Percentiles rank a stretch among this genome's conserved stretches.
These are phyloP conservation scores for Arthrobotrys pseudoclavata DNA, from an alignment of 2,329 filamentous ascomycete genomes.

Conservation along the genomic window DNA sequence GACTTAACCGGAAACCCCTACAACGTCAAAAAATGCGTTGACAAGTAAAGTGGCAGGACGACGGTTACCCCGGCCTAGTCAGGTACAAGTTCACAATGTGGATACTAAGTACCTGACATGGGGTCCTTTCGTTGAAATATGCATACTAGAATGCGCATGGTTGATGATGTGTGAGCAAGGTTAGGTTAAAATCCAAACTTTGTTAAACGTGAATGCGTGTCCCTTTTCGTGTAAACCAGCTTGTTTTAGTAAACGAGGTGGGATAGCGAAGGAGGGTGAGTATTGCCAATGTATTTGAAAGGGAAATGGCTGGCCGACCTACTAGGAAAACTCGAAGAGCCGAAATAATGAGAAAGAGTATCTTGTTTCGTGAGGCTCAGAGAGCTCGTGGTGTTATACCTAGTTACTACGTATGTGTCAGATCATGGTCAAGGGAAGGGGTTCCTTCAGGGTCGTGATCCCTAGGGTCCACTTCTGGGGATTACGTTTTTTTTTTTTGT, in stretches of 20 bases:
- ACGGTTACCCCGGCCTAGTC: constrained; percentile 6
- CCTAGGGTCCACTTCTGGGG: constrained; percentile 21
- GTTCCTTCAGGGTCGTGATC: background rate
- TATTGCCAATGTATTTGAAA: background rate
- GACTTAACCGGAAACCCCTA: constrained; percentile 10
- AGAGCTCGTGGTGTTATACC: constrained; percentile 31
- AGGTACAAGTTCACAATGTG: constrained; percentile 30
- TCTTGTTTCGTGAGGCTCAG: constrained; percentile 9
- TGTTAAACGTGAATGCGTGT: constrained; percentile 8
- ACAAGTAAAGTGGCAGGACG: constrained; percentile 8
- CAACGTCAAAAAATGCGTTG: constrained; percentile 23
- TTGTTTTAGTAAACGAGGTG: constrained; percentile 48
- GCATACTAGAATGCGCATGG: background rate
- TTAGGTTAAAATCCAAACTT: constrained; percentile 21
- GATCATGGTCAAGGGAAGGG: constrained; percentile 22
- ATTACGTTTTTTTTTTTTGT: background rate
- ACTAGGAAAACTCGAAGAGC: constrained; percentile 14
- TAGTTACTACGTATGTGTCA: constrained; percentile 2
- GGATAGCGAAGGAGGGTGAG: background rate
- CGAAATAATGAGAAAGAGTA: constrained; percentile 13
- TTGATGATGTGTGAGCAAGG: constrained; percentile 22
- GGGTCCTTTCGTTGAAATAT: background rate
- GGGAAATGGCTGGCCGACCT: constrained; percentile 2
- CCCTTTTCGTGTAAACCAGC: constrained; percentile 21
- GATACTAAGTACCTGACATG: constrained; percentile 22